Conservation (phyloP, 2,329 filamentous ascomycete species). For the Capronia epimyces region DNA sequence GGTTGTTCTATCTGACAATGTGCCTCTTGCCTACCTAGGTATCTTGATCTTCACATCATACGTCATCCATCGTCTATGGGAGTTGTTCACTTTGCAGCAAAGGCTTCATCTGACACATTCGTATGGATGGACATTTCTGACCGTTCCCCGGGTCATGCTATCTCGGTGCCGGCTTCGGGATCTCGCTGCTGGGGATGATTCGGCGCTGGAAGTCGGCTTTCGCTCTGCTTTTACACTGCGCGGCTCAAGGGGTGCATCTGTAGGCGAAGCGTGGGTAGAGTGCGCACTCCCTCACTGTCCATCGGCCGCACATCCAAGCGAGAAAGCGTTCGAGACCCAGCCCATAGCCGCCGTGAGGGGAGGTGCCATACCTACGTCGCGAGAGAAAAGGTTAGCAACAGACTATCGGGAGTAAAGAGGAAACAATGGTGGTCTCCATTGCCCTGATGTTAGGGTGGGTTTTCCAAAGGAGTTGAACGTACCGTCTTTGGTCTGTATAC, state of each 20-base stretch:
- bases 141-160: no score
- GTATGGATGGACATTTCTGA: no score
- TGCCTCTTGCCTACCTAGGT: background rate
- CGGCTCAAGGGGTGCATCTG: constrained; percentile 44
- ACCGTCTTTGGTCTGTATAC: constrained; percentile 93
- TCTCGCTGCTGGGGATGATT: background rate
- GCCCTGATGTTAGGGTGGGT: no score
- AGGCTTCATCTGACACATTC: no score
- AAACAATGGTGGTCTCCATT: no score
- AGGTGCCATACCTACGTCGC: constrained; percentile 63
- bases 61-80: background rate
- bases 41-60: background rate
- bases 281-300: constrained; percentile 57
- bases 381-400: constrained; percentile 2
- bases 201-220: background rate
- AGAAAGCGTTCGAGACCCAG: constrained; percentile 80
- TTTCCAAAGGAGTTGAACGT: background rate
- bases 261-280: constrained; percentile 50
- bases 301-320: constrained; percentile 62
- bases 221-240: background rate
- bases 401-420: constrained; percentile 2
- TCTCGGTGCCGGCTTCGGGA: no score
- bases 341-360: constrained; percentile 88
- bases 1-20: background rate
- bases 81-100: background rate